Evolutionary conservation across 2,329 filamentous ascomycete species (phyloP), one percentile per base, ranked within the genome.

Genomic region (Pseudogymnoascus sp.): DNA sequence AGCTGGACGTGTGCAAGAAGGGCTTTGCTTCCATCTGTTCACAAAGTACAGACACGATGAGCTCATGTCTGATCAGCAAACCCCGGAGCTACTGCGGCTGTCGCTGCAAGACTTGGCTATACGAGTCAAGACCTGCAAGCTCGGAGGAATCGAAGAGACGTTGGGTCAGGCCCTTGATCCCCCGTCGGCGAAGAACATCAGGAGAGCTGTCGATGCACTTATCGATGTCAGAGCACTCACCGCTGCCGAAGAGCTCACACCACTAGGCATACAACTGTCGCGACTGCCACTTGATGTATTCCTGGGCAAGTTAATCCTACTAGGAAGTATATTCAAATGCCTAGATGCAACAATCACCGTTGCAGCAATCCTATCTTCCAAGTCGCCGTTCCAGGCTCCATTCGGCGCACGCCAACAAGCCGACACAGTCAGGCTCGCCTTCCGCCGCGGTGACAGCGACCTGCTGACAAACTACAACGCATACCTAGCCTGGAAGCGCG

Each of bases 81-180:
- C 91, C 0, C 95, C 94, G 0, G 94, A 99, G 74, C 96, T 99
- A 86, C 84, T 99, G 41, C 88, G 94, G 0, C 79, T 99, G 3
- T 97, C 94, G 0, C 79, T 99, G 10, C 94, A 99, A 74, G 94
- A 99, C 71, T 80, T 99, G 10, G 92, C 96, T 4, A 92, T 99
- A 72, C 87, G 94, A 7, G 92, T 97, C 67, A 99, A 99, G 76
- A 96, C 97, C 52, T 99, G 93, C 79, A 96, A 95, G 71, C 83
- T 99, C 45, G 94, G 94, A 10, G 88, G 91, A 41, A 96, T 97
- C 61, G 93, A 97, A 72, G 85, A 93, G 68, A 97, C 92, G 0
- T 80, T 99, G 8, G 84, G 89, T 21, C 86, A 92, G 73, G 94
- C 94, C 3, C 80, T 99, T 14, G 94, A 99, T 72, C 89, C 93